Conservation (phyloP, 768 basidiomycete species). For the Russula ochroleuca region DNA sequence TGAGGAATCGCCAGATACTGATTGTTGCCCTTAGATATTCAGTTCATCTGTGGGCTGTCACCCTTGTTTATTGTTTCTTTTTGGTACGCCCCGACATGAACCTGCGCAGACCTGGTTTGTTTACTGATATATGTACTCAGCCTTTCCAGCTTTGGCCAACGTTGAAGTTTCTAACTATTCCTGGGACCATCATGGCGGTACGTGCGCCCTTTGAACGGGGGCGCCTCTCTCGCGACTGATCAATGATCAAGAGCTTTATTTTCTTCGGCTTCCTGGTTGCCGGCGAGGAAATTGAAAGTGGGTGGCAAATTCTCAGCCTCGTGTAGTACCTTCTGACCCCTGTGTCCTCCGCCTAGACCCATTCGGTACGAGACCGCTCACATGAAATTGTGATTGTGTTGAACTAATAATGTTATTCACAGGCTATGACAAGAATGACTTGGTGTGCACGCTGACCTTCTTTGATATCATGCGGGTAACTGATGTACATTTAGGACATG, state of each 20-base stretch:
- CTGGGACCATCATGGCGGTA: conserved; percentile 52
- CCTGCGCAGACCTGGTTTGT: background rate
- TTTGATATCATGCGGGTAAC: conserved; percentile 16
- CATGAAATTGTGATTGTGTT: conserved; percentile 14
- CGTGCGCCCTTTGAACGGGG: conserved; percentile 23
- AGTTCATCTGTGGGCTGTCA: conserved; percentile 64
- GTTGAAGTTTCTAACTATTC: conserved; percentile 61
- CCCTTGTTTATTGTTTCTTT: conserved; percentile 53
- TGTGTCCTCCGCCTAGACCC: conserved; percentile 37
- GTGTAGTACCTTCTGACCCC: conserved; percentile 15
- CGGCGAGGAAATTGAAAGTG: conserved; percentile 73
- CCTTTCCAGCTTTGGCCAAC: conserved; percentile 60
- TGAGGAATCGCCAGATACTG: conserved; percentile 1
- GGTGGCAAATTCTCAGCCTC: conserved; percentile 30
- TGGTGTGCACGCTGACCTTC: conserved; percentile 39
- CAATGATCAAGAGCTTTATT: conserved; percentile 48
- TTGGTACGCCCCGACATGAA: conserved; percentile 44
- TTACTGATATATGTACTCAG: conserved; percentile 34
- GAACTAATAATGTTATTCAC: conserved; percentile 6
- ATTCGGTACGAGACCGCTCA: conserved; percentile 37
- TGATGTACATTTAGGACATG: conserved; percentile 44
- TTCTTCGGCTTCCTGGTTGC: conserved; percentile 73
- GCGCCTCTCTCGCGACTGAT: background rate
- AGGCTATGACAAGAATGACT: conserved; percentile 70
- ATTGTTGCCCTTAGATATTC: conserved; percentile 45